Base-by-base conservation (phyloP, 2,329 filamentous ascomycete genomes). In the Ustilaginoidea virens region DNA sequence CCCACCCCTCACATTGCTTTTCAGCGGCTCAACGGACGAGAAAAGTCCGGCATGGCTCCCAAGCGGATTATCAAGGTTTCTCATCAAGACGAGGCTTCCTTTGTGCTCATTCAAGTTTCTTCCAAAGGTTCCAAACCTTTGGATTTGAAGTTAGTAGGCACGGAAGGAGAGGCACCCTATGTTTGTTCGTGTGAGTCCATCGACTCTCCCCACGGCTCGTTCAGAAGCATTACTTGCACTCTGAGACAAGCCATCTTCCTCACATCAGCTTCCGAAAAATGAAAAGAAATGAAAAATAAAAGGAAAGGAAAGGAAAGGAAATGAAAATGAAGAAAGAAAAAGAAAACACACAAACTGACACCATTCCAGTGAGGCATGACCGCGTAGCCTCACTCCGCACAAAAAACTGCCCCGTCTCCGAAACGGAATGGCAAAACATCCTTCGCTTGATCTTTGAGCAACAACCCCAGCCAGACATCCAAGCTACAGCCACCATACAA, bases 141-240 rank as follows among this genome's bases (percentile, higher is more conserved):
- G 17, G 74, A 82, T 48, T 49, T 80, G 26, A 73, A 71, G 45
- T 50, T 85, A 17, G 60, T 76, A 19, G 78, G 67, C 19, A 82
- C 77, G 17, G 78, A 85, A 42, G 69, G 71, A 31, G 62, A 67
- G 32, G 63, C 60, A 27, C 63, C 72, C 5, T 80, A 74, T 50
- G 55, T 61, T 23, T 51, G 60, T 32, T 61, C 61, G 36, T 51
- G 73, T 76, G 58, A 63, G 69, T 15, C 5, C 3, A 3, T 3
- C 19, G n/a, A n/a, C n/a, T n/a, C n/a, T n/a, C n/a, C n/a, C n/a
- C n/a, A n/a, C n/a, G n/a, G n/a, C n/a, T n/a, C n/a, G n/a, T n/a
- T n/a, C n/a, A n/a, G n/a, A n/a, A n/a, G n/a, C n/a, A n/a, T n/a
- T n/a, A n/a, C n/a, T n/a, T n/a, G n/a, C n/a, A n/a, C n/a, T n/a